Evolutionary conservation across 2,329 filamentous ascomycete species (phyloP).

Genomic region (Clonostachys chloroleuca): DNA sequence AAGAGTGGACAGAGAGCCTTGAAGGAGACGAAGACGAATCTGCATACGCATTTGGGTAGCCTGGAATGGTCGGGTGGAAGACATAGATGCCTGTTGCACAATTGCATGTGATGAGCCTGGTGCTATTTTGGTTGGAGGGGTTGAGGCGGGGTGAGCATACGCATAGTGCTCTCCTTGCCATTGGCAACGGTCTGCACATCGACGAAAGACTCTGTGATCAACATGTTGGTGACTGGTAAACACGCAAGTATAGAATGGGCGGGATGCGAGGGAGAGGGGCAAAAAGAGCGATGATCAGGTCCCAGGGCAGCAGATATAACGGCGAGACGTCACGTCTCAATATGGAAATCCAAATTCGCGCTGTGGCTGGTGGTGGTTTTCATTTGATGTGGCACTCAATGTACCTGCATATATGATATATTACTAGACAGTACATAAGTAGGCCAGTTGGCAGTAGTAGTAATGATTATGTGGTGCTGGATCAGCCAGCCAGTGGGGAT

Average conservation of each 20-base stretch:
- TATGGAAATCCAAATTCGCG: too few relatives aligned
- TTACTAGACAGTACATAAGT: too few relatives aligned
- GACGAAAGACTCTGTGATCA: conserved; percentile 47
- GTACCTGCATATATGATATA: too few relatives aligned
- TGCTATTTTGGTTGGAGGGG: conserved; percentile 2
- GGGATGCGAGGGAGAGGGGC: not conserved
- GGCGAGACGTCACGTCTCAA: too few relatives aligned
- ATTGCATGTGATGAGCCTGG: not conserved
- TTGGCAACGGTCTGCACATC: conserved; percentile 46
- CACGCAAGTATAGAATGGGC: not conserved
- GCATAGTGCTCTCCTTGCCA: conserved; percentile 50
- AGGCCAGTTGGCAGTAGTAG: too few relatives aligned
- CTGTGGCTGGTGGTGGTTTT: not conserved
- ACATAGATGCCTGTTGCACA: conserved; percentile 71
- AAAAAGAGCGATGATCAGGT: too few relatives aligned
- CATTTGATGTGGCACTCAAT: not conserved
- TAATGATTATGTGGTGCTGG: too few relatives aligned
- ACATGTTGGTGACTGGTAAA: conserved; percentile 29
- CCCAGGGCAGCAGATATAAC: too few relatives aligned
- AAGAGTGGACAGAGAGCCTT: not conserved
- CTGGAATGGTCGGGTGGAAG: conserved; percentile 80
- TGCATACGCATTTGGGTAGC: conserved; percentile 77
- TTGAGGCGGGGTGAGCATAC: conserved; percentile 20
- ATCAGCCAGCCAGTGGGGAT: too few relatives aligned
- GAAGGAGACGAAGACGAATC: not conserved